Base-by-base conservation (phyloP, 441 rosid species). In the Pelargonium cotyledonis region DNA sequence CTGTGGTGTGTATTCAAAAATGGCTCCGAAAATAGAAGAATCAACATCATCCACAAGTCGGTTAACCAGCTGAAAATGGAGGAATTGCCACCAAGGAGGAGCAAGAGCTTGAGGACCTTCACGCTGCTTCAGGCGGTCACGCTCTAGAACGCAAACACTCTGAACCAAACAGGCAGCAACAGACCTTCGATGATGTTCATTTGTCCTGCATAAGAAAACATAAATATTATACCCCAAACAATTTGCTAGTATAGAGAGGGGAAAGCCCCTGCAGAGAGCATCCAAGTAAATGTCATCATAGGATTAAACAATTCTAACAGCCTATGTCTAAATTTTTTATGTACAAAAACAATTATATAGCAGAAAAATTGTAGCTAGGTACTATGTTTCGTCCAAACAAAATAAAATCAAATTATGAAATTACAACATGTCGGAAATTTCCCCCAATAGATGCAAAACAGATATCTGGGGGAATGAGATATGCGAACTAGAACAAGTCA, bases 61-160 rank as follows among this genome's bases (percentile, higher is more conserved):
- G 55, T 81, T 89, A 64, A 84, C 73, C 74, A 89, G 76, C 60
- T 69, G 76, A 69, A 95, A 95, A 65, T 87, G 79, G 67, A 90
- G 89, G 78, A 86, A 89, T 80, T 86, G 90, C 85, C 98, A 92
- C 99, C 98, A 95, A 15, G 84, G 80, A 31, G 89, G 82, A 72
- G 92, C 96, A 16, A 90, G 75, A 65, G 91, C 90, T 81, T 82
- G 78, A 11, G 83, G 73, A 62, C 80, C 97, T 64, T 79, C 73
- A 38, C 95, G 92, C 68, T 84, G 82, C 76, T 82, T 81, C 79
- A 92, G 99, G 76, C 96, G 91, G 72, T 95, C 99, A 68, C 91
- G 88, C 80, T 92, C 99, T 35, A 90, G 72, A 71, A 88, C 74
- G 77, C 86, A 88, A 67, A 87, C 91, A 35, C 96, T 95, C 74